These are phyloP conservation scores for Claviceps africana DNA, from an alignment of 2,329 filamentous ascomycete species.

Conservation along the genomic window DNA sequence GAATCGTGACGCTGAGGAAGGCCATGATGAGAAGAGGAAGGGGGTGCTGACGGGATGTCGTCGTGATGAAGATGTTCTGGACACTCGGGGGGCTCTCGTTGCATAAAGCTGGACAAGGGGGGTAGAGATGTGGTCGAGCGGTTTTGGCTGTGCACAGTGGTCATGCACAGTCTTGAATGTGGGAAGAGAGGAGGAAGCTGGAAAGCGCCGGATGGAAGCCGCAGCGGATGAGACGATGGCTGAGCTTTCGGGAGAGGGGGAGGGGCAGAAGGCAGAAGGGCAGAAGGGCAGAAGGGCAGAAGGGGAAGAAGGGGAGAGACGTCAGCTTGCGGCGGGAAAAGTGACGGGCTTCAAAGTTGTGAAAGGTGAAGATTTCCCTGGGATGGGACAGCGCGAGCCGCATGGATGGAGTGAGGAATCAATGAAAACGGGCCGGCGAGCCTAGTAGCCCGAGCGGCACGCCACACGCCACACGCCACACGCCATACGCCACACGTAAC, in stretches of 20 bases:
- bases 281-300: no score
- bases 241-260: background rate
- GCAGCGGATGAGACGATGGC: background rate
- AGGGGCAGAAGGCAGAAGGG: no score
- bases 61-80: constrained; percentile 27
- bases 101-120: constrained; percentile 45
- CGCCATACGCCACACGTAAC: no score
- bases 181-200: background rate
- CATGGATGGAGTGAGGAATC: no score
- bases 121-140: constrained; percentile 14
- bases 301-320: no score
- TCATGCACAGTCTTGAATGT: constrained; percentile 36
- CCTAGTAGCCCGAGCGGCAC: no score
- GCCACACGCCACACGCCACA: no score
- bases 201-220: background rate
- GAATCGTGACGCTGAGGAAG: constrained; percentile 29
- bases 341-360: no score
- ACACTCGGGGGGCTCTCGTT: constrained; percentile 39
- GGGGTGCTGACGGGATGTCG: constrained; percentile 19
- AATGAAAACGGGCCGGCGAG: no score
- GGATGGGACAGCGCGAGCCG: no score
- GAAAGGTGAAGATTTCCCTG: no score
- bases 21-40: constrained; percentile 42
- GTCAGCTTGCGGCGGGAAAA: no score
- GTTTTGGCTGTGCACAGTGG: constrained; percentile 35